phyloP scores from a whole-genome alignment of 148 eudicot species.

The Vaccinium darrowii region DNA sequence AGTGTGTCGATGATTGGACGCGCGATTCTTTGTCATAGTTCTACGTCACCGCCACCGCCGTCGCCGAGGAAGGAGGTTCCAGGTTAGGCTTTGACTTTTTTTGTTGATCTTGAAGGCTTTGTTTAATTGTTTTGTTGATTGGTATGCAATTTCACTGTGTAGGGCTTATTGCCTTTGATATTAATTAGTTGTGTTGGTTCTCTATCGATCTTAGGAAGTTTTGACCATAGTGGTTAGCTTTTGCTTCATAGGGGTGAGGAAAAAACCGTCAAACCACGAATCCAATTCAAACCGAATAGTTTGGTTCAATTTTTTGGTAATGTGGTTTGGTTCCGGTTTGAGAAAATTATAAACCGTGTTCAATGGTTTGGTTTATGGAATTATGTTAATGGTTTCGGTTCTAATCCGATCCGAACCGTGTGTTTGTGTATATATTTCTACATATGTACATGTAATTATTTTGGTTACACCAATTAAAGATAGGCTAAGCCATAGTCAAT shows the following conservation, averaged over 20 bases:
- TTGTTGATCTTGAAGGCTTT: not conserved
- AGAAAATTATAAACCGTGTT: too few species aligned
- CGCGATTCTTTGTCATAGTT: conserved; percentile 46
- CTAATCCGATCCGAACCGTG: too few species aligned
- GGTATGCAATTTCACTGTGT: not conserved
- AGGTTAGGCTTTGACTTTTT: conserved; percentile 34
- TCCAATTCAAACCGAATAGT: too few species aligned
- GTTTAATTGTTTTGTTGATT: not conserved
- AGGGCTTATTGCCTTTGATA: not conserved
- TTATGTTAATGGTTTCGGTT: too few species aligned
- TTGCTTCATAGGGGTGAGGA: not conserved
- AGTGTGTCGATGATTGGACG: conserved; percentile 66
- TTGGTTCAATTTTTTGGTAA: too few species aligned
- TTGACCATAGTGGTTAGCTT: not conserved
- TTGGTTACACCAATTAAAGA: too few species aligned
- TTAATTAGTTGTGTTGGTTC: not conserved
- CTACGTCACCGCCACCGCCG: conserved; percentile 30
- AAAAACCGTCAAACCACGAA: too few species aligned
- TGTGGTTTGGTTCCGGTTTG: too few species aligned
- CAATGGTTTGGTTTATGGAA: too few species aligned
- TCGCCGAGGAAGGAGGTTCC: conserved; percentile 57
- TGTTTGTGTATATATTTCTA: too few species aligned
- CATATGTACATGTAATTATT: too few species aligned
- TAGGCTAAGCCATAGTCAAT: too few species aligned
- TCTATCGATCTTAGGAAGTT: not conserved